Percentiles rank a stretch among this genome's conserved stretches.
Conservation (phyloP, 495 filamentous ascomycete species). For the Penicillium roqueforti region DNA sequence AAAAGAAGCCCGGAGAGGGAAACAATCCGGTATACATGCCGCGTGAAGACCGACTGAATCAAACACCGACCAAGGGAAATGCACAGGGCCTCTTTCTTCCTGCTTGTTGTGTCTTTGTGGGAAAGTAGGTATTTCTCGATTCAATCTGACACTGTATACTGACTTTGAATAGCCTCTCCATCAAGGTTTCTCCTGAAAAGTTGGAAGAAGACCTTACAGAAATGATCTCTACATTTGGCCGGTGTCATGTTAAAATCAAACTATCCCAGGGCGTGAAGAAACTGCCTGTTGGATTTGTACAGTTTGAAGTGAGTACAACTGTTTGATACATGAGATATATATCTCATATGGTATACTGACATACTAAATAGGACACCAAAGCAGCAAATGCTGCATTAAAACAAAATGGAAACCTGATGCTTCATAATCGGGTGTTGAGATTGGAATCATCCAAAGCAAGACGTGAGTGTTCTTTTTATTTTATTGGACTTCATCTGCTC, state of each 20-base stretch:
- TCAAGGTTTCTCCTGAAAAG: neutral
- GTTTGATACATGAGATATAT: neutral
- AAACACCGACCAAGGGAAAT: neutral
- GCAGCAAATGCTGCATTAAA: neutral
- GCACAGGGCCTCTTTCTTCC: neutral
- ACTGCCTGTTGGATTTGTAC: constrained; percentile 1
- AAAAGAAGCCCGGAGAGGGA: neutral
- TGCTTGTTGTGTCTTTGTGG: neutral
- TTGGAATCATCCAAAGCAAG: neutral
- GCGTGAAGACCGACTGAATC: neutral
- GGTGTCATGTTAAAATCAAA: neutral
- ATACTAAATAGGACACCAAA: neutral
- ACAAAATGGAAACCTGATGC: neutral
- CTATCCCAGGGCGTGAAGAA: neutral
- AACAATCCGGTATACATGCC: neutral
- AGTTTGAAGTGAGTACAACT: neutral
- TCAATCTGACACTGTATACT: neutral
- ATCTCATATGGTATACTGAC: neutral
- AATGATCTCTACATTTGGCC: neutral
- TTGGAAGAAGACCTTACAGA: neutral
- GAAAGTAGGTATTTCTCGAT: neutral
- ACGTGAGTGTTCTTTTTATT: neutral
- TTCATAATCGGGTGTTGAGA: neutral
- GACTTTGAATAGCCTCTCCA: neutral
- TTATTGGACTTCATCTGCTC: neutral